These are phyloP conservation scores for Wallacemonas sp. DNA, from an alignment of 208 protist genomes.

Conservation along the genomic window DNA sequence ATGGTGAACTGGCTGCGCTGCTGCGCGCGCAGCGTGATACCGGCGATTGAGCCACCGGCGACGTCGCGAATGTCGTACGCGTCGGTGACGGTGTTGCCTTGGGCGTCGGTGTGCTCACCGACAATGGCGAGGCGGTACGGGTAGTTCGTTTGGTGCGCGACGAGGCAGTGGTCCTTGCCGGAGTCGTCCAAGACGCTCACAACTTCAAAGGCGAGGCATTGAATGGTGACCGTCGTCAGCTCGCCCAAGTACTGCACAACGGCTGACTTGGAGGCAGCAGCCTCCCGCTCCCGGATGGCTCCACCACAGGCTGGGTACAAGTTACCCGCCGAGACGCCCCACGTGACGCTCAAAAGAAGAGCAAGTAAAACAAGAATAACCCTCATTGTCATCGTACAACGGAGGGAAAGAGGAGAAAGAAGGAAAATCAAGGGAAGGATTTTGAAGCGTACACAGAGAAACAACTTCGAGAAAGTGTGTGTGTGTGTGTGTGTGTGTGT, in stretches of 20 bases:
- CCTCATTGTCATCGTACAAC: neutral
- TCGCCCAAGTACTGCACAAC: slow-evolving; percentile 26
- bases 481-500: no score
- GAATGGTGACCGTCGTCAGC: slow-evolving; percentile 27
- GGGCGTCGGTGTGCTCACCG: slow-evolving; percentile 32
- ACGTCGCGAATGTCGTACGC: slow-evolving; percentile 67
- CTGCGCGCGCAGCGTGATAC: slow-evolving; percentile 38
- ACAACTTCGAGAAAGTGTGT: no score
- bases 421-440: no score
- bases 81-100: slow-evolving; percentile 18
- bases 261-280: slow-evolving; percentile 17
- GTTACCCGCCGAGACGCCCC: slow-evolving; percentile 21
- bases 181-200: slow-evolving; percentile 23
- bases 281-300: slow-evolving; percentile 21
- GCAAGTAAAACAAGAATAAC: slow-evolving; percentile 19
- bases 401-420: slow-evolving; percentile 8
- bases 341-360: slow-evolving; percentile 21
- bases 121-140: slow-evolving; percentile 44
- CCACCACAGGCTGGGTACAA: slow-evolving; percentile 63
- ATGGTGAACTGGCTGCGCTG: slow-evolving; percentile 38
- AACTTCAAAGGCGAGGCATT: slow-evolving; percentile 73
- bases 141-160: slow-evolving; percentile 73
- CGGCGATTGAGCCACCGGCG: slow-evolving; percentile 52
- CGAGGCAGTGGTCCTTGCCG: slow-evolving; percentile 51
- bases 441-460: no score